Evolutionary conservation across 805 yeast species (phyloP).

Genomic region (Kodamaea sagamina): DNA sequence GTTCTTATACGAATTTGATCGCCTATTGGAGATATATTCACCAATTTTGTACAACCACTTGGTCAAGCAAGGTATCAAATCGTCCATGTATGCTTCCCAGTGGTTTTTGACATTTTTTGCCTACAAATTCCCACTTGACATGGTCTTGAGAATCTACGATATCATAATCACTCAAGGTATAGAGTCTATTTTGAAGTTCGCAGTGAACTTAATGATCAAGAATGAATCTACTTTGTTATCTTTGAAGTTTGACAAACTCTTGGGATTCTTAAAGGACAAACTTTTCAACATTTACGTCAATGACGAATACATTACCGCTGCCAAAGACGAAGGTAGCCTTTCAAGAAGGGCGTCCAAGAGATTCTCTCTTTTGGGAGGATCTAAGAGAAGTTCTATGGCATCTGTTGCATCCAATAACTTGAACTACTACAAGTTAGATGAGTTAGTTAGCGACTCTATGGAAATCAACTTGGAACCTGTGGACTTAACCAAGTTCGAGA

Average conservation of each 20-base stretch:
- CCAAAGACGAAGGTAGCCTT: slow-evolving; percentile 16
- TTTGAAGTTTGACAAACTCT: slow-evolving; percentile 72
- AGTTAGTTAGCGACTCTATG: slow-evolving; percentile 78
- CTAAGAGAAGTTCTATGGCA: slow-evolving; percentile 21
- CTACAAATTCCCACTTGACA: slow-evolving; percentile 87
- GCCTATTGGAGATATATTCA: slow-evolving; percentile 72
- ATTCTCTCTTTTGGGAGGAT: slow-evolving; percentile 27
- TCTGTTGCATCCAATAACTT: slow-evolving; percentile 12
- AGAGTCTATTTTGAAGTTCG: slow-evolving; percentile 82
- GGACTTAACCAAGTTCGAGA: slow-evolving; percentile 65
- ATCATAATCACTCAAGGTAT: slow-evolving; percentile 87
- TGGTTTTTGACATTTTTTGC: slow-evolving; percentile 97
- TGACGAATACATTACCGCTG: slow-evolving; percentile 31
- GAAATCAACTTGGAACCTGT: slow-evolving; percentile 71
- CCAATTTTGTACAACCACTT: slow-evolving; percentile 78
- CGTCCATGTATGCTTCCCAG: slow-evolving; percentile 96
- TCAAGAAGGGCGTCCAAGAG: slow-evolving; percentile 18
- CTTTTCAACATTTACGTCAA: slow-evolving; percentile 70
- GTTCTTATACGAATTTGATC: slow-evolving; percentile 84
- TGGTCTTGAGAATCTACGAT: slow-evolving; percentile 86
- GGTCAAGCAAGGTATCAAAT: slow-evolving; percentile 79
- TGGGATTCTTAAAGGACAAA: slow-evolving; percentile 76
- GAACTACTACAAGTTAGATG: slow-evolving; percentile 63
- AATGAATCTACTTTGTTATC: slow-evolving; percentile 60
- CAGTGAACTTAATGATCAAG: slow-evolving; percentile 73